Base-by-base conservation (phyloP, 2,329 filamentous ascomycete genomes). In the Aureobasidium sp. region DNA sequence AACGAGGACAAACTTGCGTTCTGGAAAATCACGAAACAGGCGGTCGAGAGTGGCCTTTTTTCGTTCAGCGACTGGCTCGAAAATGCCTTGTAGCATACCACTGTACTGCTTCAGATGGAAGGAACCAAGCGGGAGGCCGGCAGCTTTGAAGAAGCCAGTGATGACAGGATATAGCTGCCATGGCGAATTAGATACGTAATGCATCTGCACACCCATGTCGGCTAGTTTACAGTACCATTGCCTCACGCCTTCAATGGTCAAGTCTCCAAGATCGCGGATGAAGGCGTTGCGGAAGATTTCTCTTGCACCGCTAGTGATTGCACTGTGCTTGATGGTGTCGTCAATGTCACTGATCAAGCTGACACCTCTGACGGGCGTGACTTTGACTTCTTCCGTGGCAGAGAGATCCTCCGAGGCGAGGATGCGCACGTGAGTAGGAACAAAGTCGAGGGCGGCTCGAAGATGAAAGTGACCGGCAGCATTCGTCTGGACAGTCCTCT, bases 101-200 rank as follows among this genome's bases (percentile, higher is more conserved):
- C 86, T 90, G 74, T 99, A 99, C 67, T 96, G 91, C 74, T 99
- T 99, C 67, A 99, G 75, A 72, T 99, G 95, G 67, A 97, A 89
- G 0, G 93, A 97, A 0, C 94, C 95, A 0, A 84, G 84, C 0
- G 94, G 94, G 1, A 99, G 78, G 1, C 89, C 89, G 7, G 89
- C 89, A 44, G 88, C 76, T 66, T 87, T 85, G 73, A 97, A 96
- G 72, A 89, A 99, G 59, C 84, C 90, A 5, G 90, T 88, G 12
- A 99, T 78, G 2, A 97, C 85, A 0, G 94, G 94, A 69, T 90
- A 99, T 7, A 99, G 82, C 73, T 99, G 95, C 95, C 95, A 99
- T 0, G 94, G 94, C 56, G 93, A 96, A 75, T 99, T 99, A n/a
- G 94, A 99, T 66, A 96, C 95, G 73, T 99, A 99, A 72, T 99